Evolutionary conservation across 1,284 basidiomycete species (phyloP), one percentile per base, ranked within the genome.

Genomic region (Cutaneotrichosporon mucoides): DNA sequence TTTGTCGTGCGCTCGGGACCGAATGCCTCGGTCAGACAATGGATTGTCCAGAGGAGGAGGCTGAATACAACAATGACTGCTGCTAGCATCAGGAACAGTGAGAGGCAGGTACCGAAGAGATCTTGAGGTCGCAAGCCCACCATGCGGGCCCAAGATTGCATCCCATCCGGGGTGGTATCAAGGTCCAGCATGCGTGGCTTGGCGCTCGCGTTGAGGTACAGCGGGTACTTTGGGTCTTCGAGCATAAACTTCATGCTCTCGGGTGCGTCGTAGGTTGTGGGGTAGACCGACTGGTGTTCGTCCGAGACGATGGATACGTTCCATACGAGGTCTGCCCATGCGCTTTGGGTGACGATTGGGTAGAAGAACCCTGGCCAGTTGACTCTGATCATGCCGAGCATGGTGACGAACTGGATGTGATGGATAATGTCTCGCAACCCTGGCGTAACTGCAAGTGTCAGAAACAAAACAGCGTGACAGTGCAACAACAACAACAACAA

Each of bases 351-450:
- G 44, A 95, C 81, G 50, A 95, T 81, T 11, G 93, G 90, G 77
- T 96, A 98, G 60, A 88, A 84, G 76, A 94, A 98, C 11, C 83
- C 80, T 1, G 95, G 94, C 94, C 94, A 99, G 70, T 90, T 83
- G 35, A 98, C 92, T 35, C 92, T 89, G 53, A 97, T 85, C 89
- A 96, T 95, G 34, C 86, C 87, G 24, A 98, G 80, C 50, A 87
- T 84, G 5, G 80, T 79, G 60, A 80, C 79, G 67, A 80, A 98
- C 69, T 97, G 93, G 0, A 92, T 89, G 71, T 95, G 92, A 71
- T 91, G 88, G 54, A 97, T 84, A 60, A 99, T 85, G 76, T 99
- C 95, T 62, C 93, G 84, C 79, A 94, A 82, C 6, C 92, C 92
- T 0, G 95, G 94, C 0, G 95, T 97, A 63, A 89, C 92, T 92